Evolutionary conservation across 305 asterid species (phyloP), one percentile per base, ranked within the genome.

Genomic region (Coffea humblotiana): DNA sequence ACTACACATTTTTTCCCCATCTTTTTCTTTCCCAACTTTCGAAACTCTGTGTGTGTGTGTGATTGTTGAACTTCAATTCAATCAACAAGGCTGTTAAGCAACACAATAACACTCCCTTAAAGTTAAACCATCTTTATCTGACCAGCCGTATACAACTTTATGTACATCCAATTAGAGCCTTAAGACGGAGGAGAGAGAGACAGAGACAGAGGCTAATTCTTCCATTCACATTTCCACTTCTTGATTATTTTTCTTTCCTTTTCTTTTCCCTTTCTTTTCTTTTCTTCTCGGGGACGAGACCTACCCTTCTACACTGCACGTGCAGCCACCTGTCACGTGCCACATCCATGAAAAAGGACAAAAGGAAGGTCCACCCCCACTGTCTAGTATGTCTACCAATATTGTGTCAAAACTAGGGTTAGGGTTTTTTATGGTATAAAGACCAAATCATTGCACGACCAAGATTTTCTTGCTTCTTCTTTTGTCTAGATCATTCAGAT

Each of bases 401-500:
- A 40, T 52, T 78, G 76, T 66, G 49, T 40, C 43, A 77, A 69
- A 68, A 70, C 80, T 69, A 79, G 83, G 85, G 78, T 79, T 75
- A 78, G 75, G 27, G 23, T 78, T 35, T 37, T 58, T 56, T 49
- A 16, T n/a, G 51, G 64, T 40, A 74, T 74, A 75, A 66, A 67
- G 81, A 84, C 75, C 84, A 81, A 81, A 84, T 74, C 83, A 84
- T 84, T 81, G 74, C 82, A 81, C 82, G 81, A 78, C 78, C 80
- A 81, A 81, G 84, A 84, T 84, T 75, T 78, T 71, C 75, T 77
- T 74, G 69, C 82, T 63, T 77, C 79, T 77, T 66, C 77, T 47
- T 74, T 48, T 73, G 77, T 77, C 77, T 49, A 73, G 77, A 80
- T 81, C 27, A 54, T 74, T 29, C 77, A 29, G 58, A 63, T 77